A percentile compares a stretch with the other conserved stretches of the same genome.
These are phyloP conservation scores for Exophiala lecanii-corni DNA, from an alignment of 2,329 filamentous ascomycete species.

Conservation along the genomic window DNA sequence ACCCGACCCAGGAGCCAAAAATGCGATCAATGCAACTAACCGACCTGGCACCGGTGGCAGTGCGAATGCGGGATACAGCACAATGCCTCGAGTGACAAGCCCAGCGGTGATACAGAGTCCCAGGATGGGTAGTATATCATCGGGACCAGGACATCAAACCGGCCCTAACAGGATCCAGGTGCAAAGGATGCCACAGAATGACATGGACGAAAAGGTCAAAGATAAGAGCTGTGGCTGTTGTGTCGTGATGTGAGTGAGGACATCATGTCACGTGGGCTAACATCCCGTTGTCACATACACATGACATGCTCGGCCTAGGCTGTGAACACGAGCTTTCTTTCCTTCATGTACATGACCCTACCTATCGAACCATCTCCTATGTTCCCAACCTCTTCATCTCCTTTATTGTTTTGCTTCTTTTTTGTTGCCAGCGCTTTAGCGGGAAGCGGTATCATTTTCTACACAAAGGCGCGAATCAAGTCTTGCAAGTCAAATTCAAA, in stretches of 20 bases:
- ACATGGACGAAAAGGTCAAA: constrained; percentile 52
- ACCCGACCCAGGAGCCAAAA: constrained; percentile 25
- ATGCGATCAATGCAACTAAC: constrained; percentile 27
- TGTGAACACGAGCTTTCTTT: neutral
- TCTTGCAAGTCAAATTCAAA: neutral
- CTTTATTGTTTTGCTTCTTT: constrained; percentile 3
- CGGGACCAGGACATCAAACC: constrained; percentile 35
- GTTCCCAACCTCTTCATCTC: too few relatives aligned
- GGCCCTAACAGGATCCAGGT: constrained; percentile 34
- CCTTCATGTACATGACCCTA: neutral
- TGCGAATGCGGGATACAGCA: constrained; percentile 42
- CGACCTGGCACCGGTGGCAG: constrained; percentile 42
- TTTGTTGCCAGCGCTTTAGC: constrained; percentile 20
- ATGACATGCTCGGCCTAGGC: neutral
- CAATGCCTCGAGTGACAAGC: constrained; percentile 44
- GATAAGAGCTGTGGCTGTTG: constrained; percentile 65
- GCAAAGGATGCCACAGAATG: constrained; percentile 48
- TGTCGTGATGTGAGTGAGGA: constrained; percentile 62
- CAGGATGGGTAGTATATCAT: constrained; percentile 17
- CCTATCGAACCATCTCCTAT: neutral
- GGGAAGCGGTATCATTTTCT: constrained; percentile 12
- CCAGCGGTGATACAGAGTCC: constrained; percentile 28
- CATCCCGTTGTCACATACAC: too few relatives aligned
- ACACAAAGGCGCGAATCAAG: constrained; percentile 5
- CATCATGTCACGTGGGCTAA: constrained; percentile 1